Evolutionary conservation across 2,329 filamentous ascomycete species (phyloP).

Genomic region (Amylocarpus encephaloides): DNA sequence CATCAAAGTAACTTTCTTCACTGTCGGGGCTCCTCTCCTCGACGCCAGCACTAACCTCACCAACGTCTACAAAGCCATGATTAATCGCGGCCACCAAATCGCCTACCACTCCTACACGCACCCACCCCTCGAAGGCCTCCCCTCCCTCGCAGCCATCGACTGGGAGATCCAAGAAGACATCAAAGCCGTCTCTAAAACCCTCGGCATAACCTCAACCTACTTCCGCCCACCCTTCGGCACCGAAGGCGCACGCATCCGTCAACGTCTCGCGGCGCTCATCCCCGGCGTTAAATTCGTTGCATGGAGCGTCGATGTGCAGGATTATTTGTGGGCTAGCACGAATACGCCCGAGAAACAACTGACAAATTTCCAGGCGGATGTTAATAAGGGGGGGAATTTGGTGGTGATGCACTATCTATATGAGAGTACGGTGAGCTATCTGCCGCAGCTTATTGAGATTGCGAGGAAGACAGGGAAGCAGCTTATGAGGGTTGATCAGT

Average conservation of each 20-base stretch:
- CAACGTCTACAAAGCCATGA: constrained; percentile 58
- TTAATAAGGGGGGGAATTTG: constrained; percentile 54
- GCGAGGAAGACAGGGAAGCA: constrained; percentile 58
- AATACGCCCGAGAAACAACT: constrained; percentile 60
- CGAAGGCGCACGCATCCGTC: constrained; percentile 59
- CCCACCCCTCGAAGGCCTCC: constrained; percentile 57
- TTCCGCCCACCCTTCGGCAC: constrained; percentile 66
- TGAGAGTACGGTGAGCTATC: constrained; percentile 55
- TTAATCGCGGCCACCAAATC: constrained; percentile 57
- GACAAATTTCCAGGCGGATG: constrained; percentile 57
- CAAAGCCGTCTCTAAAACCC: constrained; percentile 37
- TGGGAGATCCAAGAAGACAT: constrained; percentile 57
- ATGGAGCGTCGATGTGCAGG: constrained; percentile 66
- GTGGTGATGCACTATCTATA: constrained; percentile 67
- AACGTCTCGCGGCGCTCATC: constrained; percentile 49
- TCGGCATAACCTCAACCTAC: constrained; percentile 42
- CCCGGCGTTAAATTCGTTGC: constrained; percentile 53
- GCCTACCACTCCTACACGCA: constrained; percentile 64
- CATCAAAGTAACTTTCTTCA: constrained; percentile 66
- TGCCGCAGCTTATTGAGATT: constrained; percentile 57
- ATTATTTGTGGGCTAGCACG: constrained; percentile 61
- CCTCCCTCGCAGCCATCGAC: constrained; percentile 47
- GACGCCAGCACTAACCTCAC: constrained; percentile 55
- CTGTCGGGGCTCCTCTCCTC: constrained; percentile 56
- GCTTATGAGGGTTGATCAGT: constrained; percentile 62